Evolutionary conservation across 208 protist species (phyloP).

Genomic region (Trypanosoma brucei): DNA sequence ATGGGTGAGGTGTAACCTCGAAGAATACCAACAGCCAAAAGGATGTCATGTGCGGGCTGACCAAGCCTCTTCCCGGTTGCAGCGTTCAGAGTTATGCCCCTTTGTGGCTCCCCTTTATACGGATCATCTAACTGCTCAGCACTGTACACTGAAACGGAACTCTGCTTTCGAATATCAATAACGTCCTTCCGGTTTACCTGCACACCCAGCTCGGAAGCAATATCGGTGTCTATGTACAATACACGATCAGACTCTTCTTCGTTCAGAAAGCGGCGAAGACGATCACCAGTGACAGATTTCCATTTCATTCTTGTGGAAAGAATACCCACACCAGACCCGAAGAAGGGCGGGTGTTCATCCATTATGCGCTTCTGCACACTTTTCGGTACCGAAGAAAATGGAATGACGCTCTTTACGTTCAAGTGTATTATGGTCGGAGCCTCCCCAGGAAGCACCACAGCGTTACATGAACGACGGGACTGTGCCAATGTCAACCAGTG

Average conservation of each 20-base stretch:
- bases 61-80: conserved; percentile 82
- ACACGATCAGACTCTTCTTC: conserved; percentile 63
- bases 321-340: conserved; percentile 85
- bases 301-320: conserved; percentile 81
- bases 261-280: conserved; percentile 70
- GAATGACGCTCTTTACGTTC: conserved; percentile 74
- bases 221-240: conserved; percentile 69
- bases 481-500: conserved; percentile 83
- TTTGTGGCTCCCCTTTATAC: conserved; percentile 81
- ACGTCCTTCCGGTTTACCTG: conserved; percentile 44
- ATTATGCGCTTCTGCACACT: conserved; percentile 62
- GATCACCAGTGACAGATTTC: conserved; percentile 68
- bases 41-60: conserved; percentile 85
- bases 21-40: conserved; percentile 79
- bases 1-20: conserved; percentile 85
- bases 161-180: conserved; percentile 68
- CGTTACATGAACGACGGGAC: conserved; percentile 64
- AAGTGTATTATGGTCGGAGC: conserved; percentile 63
- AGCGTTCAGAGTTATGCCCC: conserved; percentile 72
- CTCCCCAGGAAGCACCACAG: conserved; percentile 62
- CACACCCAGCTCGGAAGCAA: conserved; percentile 49
- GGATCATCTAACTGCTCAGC: conserved; percentile 82
- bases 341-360: conserved; percentile 84
- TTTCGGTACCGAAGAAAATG: conserved; percentile 47
- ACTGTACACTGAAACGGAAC: conserved; percentile 79